Evolutionary conservation across 202 grass and related monocot genomes (phyloP).

Genomic region (Bolboschoenoplectus hybrid): DNA sequence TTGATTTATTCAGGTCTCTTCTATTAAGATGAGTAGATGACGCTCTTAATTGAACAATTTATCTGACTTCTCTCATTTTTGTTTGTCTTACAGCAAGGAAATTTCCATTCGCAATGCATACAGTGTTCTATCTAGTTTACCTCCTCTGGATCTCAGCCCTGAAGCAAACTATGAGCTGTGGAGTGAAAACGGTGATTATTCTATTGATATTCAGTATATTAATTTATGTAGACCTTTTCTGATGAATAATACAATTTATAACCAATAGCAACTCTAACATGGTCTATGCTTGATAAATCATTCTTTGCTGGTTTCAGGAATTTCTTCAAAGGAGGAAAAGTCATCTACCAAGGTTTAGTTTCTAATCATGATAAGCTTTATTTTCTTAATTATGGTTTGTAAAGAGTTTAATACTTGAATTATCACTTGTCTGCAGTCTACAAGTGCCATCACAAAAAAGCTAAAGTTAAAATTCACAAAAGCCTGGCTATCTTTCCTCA

Average conservation of each 20-base stretch:
- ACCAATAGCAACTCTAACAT: background rate
- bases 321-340: constrained; percentile 69
- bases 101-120: constrained; percentile 59
- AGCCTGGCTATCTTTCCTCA: constrained; percentile 93
- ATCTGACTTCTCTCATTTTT: constrained; percentile 42
- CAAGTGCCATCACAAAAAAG: constrained; percentile 60
- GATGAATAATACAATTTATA: background rate
- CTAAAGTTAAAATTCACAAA: constrained; percentile 81
- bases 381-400: background rate
- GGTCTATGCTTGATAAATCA: background rate
- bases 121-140: constrained; percentile 59
- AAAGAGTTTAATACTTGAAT: constrained; percentile 18
- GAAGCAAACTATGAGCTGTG: constrained; percentile 73
- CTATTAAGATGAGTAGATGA: background rate
- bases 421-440: constrained; percentile 49
- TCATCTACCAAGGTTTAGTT: constrained; percentile 55
- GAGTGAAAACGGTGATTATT: constrained; percentile 64
- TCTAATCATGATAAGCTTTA: constrained; percentile 39
- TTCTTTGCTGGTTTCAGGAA: constrained; percentile 53
- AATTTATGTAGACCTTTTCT: background rate
- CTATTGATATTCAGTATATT: constrained; percentile 15
- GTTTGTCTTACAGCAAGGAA: constrained; percentile 47
- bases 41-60: constrained; percentile 22
- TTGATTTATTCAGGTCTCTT: constrained; percentile 26
- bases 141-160: constrained; percentile 56